phyloP scores from a whole-genome alignment of 2,329 filamentous ascomycete genomes.

The Trichoderma oligosporum region DNA sequence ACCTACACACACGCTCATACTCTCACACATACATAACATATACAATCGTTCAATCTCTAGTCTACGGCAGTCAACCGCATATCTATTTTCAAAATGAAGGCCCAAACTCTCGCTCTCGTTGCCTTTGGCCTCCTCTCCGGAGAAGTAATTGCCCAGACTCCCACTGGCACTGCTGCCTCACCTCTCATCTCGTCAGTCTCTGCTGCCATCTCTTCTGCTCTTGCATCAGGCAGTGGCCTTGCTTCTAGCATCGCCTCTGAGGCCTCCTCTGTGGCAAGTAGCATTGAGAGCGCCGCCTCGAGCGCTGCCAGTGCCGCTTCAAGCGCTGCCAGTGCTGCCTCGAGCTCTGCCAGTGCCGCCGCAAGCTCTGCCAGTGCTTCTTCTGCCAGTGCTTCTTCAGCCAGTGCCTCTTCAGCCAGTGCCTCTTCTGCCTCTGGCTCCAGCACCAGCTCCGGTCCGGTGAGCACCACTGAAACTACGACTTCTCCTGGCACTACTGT shows the following conservation, averaged over 20 bases:
- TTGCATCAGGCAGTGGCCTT: neutral
- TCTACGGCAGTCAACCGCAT: too few species aligned
- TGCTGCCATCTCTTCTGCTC: neutral
- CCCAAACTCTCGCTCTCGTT: constrained; percentile 8
- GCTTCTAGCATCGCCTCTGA: neutral
- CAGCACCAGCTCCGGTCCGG: neutral
- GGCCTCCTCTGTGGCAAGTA: constrained; percentile 7
- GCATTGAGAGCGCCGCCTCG: neutral
- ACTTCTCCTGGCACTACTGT: constrained; percentile 7
- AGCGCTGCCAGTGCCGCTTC: neutral
- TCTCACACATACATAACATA: neutral
- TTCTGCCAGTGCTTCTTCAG: neutral
- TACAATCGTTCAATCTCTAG: constrained; percentile 12
- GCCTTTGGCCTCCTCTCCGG: constrained; percentile 19
- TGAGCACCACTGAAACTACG: constrained; percentile 11
- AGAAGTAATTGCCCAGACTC: constrained; percentile 6
- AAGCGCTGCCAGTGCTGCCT: neutral
- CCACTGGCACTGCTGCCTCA: neutral
- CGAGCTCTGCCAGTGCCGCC: neutral
- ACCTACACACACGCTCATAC: neutral
- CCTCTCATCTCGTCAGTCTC: constrained; percentile 8
- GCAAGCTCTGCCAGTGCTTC: neutral
- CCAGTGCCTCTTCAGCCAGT: neutral
- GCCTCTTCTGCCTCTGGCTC: neutral
- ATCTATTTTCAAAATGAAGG: constrained; percentile 5